phyloP scores from a whole-genome alignment of 192 early-diverging fungal genomes.

The Coemansia sp. region DNA sequence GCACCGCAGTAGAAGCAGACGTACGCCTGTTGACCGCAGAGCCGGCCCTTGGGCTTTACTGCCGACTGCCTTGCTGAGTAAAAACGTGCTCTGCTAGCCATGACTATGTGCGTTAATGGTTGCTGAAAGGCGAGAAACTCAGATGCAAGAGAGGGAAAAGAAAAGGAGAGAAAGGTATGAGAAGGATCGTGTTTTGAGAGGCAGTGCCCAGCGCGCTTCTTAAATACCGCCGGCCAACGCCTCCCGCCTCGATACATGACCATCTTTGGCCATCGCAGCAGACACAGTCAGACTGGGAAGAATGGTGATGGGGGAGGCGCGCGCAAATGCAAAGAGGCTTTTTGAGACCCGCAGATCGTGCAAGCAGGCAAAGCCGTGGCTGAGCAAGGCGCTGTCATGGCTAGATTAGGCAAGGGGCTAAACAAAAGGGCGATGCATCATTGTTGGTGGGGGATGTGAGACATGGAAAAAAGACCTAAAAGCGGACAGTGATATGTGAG shows the following conservation, averaged over 20 bases:
- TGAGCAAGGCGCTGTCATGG: background rate
- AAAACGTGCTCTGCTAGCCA: background rate
- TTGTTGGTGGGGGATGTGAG: constrained; percentile 5
- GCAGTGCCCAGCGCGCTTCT: background rate
- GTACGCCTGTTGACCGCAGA: constrained; percentile 35
- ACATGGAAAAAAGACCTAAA: background rate
- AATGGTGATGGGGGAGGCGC: background rate
- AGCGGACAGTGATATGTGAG: background rate
- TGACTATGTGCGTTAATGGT: background rate
- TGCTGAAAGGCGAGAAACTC: background rate
- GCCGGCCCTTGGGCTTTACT: constrained; percentile 15
- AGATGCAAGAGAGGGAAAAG: background rate
- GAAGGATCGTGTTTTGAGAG: background rate
- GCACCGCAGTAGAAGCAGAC: constrained; percentile 54
- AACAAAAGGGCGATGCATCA: background rate
- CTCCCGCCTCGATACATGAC: background rate
- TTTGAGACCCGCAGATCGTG: background rate
- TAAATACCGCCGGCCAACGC: background rate
- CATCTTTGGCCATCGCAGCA: background rate
- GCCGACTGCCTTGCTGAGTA: background rate
- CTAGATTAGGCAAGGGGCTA: constrained; percentile 4
- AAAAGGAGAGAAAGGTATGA: background rate
- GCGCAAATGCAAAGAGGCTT: constrained; percentile 1
- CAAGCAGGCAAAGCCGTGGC: constrained; percentile 4
- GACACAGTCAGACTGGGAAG: background rate